Evolutionary conservation across 768 basidiomycete genomes (phyloP), one percentile per base, ranked within the genome.

Genomic region (Leucocoprinus sp.): DNA sequence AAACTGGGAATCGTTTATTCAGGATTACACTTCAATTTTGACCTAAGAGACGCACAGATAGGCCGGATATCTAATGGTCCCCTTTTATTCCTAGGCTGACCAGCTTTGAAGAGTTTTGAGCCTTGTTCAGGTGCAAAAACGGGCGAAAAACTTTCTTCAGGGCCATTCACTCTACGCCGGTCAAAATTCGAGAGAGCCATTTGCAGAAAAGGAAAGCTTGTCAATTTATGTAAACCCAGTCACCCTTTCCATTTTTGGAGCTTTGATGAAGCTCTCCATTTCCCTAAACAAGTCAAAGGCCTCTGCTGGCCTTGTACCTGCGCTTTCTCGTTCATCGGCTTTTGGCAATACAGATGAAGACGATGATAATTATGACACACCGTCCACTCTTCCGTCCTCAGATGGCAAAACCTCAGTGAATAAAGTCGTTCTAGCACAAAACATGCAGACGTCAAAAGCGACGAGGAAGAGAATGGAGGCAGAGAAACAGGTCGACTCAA

Each of bases 151-250:
- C 85, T 91, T 48, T 84, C 81, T 56, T 93, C 93, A 24, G 95
- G 95, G 0, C 92, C 95, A 54, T 89, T 90, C 47, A 92, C 76
- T 36, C 95, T 79, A 56, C 95, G 73, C 56, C 95, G 71, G 72
- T 98, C 95, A 58, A 86, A 80, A 42, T 65, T 67, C 55, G 60
- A 67, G 56, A 80, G 80, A 36, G 72, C 67, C 71, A 75, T 76
- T 48, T 19, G 6, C 14, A 37, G 26, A 29, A 40, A 21, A 14
- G 39, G 40, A 37, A 18, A 33, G 34, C 17, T 8, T 26, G 36
- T 8, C 42, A 40, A 54, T 67, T 65, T 42, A 60, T n/a, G n/a
- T n/a, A 66, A 66, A 62, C 64, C 64, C 64, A 64, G 53, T 43
- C 37, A 17, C 31, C 21, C 39, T 36, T 42, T 15, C 46, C 46